Percentiles rank a stretch among this genome's conserved stretches.
Evolutionary conservation across 371 early-diverging fungal genomes (phyloP).

Genomic region (Lichtheimia ramosa): DNA sequence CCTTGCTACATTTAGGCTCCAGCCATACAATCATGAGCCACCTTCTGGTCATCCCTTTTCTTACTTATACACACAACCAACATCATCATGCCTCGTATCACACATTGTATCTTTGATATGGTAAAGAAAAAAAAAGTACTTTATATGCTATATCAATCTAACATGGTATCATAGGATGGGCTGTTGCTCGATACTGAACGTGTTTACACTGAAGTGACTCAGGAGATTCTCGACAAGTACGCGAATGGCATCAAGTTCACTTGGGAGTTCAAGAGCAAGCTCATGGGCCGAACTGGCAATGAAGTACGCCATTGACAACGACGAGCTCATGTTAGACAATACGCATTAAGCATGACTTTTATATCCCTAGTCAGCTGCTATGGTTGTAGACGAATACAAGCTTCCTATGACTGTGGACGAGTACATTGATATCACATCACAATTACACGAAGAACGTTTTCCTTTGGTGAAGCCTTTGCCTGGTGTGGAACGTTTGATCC

Average conservation of each 20-base stretch:
- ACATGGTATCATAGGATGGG: conserved; percentile 28
- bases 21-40: too few relatives aligned
- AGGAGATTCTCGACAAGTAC: conserved; percentile 51
- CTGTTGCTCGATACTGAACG: conserved; percentile 77
- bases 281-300: conserved; percentile 76
- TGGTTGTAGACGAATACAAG: conserved; percentile 64
- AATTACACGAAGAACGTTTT: conserved; percentile 56
- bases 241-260: conserved; percentile 67
- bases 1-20: too few relatives aligned
- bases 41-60: background rate
- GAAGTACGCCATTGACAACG: conserved; percentile 41
- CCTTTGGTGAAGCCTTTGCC: conserved; percentile 66
- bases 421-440: conserved; percentile 53
- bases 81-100: conserved; percentile 45
- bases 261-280: conserved; percentile 77
- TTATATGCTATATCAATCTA: background rate
- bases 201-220: conserved; percentile 86
- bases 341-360: background rate
- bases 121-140: conserved; percentile 32
- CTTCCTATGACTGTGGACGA: conserved; percentile 82
- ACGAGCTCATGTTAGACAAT: background rate
- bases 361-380: conserved; percentile 61
- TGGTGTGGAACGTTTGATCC: conserved; percentile 74
- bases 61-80: background rate
- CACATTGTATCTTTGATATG: conserved; percentile 89